Conservation (phyloP, 208 protist genomes). For the Angomonas deanei region DNA sequence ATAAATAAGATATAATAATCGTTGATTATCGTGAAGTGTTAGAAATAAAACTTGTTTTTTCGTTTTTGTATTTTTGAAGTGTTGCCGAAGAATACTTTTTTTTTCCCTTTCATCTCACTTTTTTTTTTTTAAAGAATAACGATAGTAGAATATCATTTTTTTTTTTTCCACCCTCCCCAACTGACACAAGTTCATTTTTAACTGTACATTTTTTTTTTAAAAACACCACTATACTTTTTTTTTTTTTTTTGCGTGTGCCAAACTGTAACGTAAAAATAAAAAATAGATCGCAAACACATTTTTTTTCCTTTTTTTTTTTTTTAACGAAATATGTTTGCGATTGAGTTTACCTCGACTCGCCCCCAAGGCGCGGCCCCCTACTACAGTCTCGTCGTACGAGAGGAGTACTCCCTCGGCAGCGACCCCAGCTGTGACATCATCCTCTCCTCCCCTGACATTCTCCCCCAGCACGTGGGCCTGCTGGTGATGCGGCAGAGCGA, state of each 20-base stretch:
- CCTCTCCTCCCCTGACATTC: slow-evolving; percentile 35
- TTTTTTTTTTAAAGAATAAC: not conserved
- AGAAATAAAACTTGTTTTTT: slow-evolving; percentile 7
- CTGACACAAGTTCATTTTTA: not conserved
- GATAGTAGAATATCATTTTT: not conserved
- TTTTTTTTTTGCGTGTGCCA: not conserved
- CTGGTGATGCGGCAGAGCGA: slow-evolving; percentile 53
- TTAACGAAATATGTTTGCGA: slow-evolving; percentile 39
- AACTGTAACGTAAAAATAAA: not conserved
- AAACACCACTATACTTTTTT: not conserved
- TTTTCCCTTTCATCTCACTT: not conserved
- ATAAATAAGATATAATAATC: no score
- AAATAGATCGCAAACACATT: slow-evolving; percentile 34
- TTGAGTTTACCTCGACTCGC: slow-evolving; percentile 47
- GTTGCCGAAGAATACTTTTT: not conserved
- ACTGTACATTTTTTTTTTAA: not conserved
- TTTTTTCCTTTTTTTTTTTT: slow-evolving; percentile 44
- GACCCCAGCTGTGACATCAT: slow-evolving; percentile 22
- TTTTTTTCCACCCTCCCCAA: not conserved
- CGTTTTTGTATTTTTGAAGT: slow-evolving; percentile 1
- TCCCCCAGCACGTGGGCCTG: slow-evolving; percentile 42
- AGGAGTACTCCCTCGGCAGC: slow-evolving; percentile 64
- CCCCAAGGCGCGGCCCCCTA: slow-evolving; percentile 56
- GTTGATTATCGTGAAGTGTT: no score
- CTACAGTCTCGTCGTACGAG: slow-evolving; percentile 71